Conservation (phyloP, 495 filamentous ascomycete species). For the Niebla homalea region DNA sequence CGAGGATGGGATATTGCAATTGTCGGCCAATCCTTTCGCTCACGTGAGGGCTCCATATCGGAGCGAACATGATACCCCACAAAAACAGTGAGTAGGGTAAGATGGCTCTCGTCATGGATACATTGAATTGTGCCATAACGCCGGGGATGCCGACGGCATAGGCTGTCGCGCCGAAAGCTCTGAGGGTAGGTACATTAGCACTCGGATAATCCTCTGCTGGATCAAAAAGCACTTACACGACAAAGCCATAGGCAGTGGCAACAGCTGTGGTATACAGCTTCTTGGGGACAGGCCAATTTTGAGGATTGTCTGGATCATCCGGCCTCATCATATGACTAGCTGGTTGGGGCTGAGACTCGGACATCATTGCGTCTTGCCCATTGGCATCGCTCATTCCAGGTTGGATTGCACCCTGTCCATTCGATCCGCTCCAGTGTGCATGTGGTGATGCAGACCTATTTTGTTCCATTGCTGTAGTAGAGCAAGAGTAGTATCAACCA, state of each 20-base stretch:
- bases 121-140: conserved; percentile 28
- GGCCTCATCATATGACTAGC: conserved; percentile 16
- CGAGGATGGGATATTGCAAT: conserved; percentile 21
- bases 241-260: conserved; percentile 22
- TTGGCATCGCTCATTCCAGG: no score
- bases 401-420: no score
- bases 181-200: conserved; percentile 11
- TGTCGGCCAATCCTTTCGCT: conserved; percentile 26
- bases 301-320: conserved; percentile 37
- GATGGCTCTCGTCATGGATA: conserved; percentile 33
- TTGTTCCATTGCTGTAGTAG: no score
- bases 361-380: not conserved
- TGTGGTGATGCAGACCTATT: no score
- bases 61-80: conserved; percentile 28
- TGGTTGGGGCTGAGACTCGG: not conserved
- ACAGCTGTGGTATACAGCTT: conserved; percentile 28
- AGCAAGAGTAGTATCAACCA: no score
- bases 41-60: conserved; percentile 27
- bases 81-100: conserved; percentile 27
- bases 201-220: not conserved
- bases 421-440: no score
- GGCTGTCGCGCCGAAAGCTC: conserved; percentile 37
- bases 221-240: conserved; percentile 20
- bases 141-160: conserved; percentile 30
- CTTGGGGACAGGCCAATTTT: conserved; percentile 38